Conservation (phyloP, 73 alveolate species). For the Tetrahymena malaccensis region DNA sequence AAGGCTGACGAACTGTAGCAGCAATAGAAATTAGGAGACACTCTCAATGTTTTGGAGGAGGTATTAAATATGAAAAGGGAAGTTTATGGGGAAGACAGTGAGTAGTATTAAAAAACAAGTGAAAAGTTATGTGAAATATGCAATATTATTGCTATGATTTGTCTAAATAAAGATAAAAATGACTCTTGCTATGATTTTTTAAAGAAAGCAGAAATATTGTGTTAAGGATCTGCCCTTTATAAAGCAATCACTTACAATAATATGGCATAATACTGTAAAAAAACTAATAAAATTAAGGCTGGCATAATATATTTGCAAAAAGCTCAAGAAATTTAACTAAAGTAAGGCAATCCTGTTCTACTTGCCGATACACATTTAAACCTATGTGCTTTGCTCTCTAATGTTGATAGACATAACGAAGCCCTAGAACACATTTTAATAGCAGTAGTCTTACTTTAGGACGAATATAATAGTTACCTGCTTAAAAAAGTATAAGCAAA, state of each 20-base stretch:
- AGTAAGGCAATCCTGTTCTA: not conserved
- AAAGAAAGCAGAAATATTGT: conserved; percentile 61
- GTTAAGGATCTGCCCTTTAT: conserved; percentile 51
- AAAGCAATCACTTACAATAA: conserved; percentile 65
- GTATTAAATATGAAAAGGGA: conserved; percentile 26
- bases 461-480: conserved; percentile 21
- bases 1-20: conserved; percentile 1
- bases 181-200: conserved; percentile 55
- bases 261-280: conserved; percentile 62
- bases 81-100: conserved; percentile 45
- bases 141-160: conserved; percentile 63
- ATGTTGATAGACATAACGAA: conserved; percentile 49
- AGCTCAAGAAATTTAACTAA: conserved; percentile 45
- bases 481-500: not conserved
- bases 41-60: conserved; percentile 47
- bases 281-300: conserved; percentile 40
- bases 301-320: conserved; percentile 57
- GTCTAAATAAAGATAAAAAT: conserved; percentile 60
- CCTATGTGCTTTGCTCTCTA: conserved; percentile 56
- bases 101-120: conserved; percentile 44
- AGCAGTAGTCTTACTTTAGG: not conserved
- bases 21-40: conserved; percentile 39
- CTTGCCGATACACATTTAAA: conserved; percentile 68
- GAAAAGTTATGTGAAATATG: conserved; percentile 52
- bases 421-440: conserved; percentile 60